These are phyloP conservation scores for Taxawa tesnikishii DNA, from an alignment of 2,329 filamentous ascomycete species.

Conservation along the genomic window DNA sequence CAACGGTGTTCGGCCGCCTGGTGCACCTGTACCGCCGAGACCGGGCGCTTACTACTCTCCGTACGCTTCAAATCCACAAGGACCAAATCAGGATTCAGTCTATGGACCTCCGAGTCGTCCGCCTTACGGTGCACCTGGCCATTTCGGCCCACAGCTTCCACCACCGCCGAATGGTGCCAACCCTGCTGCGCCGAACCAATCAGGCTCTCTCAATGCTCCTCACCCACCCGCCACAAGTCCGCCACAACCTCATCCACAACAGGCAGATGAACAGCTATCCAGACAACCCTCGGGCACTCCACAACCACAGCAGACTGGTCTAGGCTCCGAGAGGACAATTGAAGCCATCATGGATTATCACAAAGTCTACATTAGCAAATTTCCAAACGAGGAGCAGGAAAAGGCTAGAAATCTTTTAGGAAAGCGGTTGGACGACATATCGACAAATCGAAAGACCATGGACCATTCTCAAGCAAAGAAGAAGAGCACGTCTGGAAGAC, in stretches of 20 bases:
- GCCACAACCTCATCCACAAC: conserved; percentile 1
- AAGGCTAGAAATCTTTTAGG: conserved; percentile 8
- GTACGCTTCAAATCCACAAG: conserved; percentile 10
- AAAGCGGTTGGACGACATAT: conserved; percentile 9
- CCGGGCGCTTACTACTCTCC: conserved; percentile 11
- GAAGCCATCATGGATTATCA: conserved; percentile 11
- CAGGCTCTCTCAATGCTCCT: no score
- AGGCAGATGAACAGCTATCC: background rate
- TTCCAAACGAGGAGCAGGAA: conserved; percentile 8
- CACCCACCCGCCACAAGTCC: background rate
- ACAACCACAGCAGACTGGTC: conserved; percentile 6
- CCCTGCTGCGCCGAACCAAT: no score
- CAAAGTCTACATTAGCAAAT: conserved; percentile 7
- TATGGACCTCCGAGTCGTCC: conserved; percentile 9
- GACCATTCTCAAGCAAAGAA: conserved; percentile 7
- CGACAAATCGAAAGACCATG: conserved; percentile 7
- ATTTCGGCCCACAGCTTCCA: background rate
- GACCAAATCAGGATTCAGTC: conserved; percentile 5
- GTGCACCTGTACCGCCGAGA: conserved; percentile 7
- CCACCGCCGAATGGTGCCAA: background rate
- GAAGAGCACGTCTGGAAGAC: conserved; percentile 9
- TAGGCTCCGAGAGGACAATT: conserved; percentile 8
- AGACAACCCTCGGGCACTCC: conserved; percentile 3
- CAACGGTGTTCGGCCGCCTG: conserved; percentile 6
- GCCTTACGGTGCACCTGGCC: conserved; percentile 6